Evolutionary conservation across 192 early-diverging fungal species (phyloP), one percentile per base, ranked within the genome.

Genomic region (Kickxella alabastrina): DNA sequence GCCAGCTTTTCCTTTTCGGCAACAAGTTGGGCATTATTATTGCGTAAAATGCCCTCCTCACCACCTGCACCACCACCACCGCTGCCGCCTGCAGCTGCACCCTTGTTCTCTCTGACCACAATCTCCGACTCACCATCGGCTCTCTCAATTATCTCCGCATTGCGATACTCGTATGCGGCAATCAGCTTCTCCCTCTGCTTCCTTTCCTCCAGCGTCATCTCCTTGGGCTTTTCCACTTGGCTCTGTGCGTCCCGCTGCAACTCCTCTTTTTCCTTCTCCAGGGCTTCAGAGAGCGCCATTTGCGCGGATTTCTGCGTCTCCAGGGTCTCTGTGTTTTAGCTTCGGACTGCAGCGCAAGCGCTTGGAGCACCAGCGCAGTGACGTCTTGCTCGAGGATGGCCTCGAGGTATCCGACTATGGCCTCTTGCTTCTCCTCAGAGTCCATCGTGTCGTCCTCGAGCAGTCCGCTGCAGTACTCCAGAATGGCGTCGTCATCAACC

Each of bases 391-490:
- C 36, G 24, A 45, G 27, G 3, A 50, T 46, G 35, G 67, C 62
- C 22, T 72, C 68, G 23, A 72, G 62, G 35, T 72, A 72, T 1
- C 61, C 68, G 3, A 43, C 24, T 2, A 72, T 60, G 10, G 62
- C 62, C 38, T 72, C 68, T 12, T 40, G 45, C 43, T 72, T 72
- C 19, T 72, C 68, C 4, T 59, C 53, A 5, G 17, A 28, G 13
- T 47, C 49, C 35, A 54, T 52, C 15, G 61, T 46, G 4, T 53
- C 27, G 19, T 72, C 68, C 5, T 43, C 40, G 3, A 72, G 49
- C 24, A 65, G 40, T 4, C 68, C 68, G 10, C 22, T 36, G 49
- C 68, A 72, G 48, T 72, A 72, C 23, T 72, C 68, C 6, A 72
- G 29, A 23, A 72, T 65, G 10, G 68, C 62, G 12, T 63, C 51